Percentiles rank a stretch among this genome's conserved stretches.
phyloP scores from a whole-genome alignment of 2,329 filamentous ascomycete genomes.

The Fusarium agapanthi region DNA sequence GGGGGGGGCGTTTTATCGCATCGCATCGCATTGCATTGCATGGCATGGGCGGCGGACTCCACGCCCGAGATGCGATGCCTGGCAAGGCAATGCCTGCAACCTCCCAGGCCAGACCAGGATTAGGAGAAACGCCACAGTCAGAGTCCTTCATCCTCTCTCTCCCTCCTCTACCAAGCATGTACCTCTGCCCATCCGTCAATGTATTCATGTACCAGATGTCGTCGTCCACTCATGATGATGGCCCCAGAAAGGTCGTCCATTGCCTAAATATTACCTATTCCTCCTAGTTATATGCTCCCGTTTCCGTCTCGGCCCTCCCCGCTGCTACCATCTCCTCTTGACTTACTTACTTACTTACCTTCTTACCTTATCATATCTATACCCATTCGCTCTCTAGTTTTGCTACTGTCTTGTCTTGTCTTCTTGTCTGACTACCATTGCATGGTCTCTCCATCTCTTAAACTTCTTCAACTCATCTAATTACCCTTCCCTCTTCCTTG shows the following conservation, averaged over 20 bases:
- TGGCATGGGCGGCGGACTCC: constrained; percentile 37
- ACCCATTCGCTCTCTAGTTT: constrained; percentile 22
- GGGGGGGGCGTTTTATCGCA: constrained; percentile 6
- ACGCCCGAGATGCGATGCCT: constrained; percentile 30
- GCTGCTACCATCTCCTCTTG: constrained; percentile 10
- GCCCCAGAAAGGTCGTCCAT: constrained; percentile 36
- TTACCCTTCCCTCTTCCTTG: constrained; percentile 1
- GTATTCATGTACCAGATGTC: constrained; percentile 40
- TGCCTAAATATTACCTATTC: constrained; percentile 44
- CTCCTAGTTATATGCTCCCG: constrained; percentile 25
- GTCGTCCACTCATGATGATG: constrained; percentile 44
- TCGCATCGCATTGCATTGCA: not conserved
- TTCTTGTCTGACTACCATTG: not conserved
- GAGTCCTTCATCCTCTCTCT: constrained; percentile 28
- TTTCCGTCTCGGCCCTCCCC: constrained; percentile 38
- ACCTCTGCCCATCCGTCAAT: constrained; percentile 35
- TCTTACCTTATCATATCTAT: constrained; percentile 22
- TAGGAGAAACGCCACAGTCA: constrained; percentile 40
- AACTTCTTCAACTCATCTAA: not conserved
- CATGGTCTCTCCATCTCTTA: not conserved
- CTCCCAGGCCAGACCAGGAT: constrained; percentile 6
- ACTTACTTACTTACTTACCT: not conserved
- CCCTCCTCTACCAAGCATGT: constrained; percentile 9
- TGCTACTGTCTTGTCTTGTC: constrained; percentile 24
- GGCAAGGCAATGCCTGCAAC: constrained; percentile 27